phyloP scores from a whole-genome alignment of 305 asterid genomes.

The Fraxinus sp. region DNA sequence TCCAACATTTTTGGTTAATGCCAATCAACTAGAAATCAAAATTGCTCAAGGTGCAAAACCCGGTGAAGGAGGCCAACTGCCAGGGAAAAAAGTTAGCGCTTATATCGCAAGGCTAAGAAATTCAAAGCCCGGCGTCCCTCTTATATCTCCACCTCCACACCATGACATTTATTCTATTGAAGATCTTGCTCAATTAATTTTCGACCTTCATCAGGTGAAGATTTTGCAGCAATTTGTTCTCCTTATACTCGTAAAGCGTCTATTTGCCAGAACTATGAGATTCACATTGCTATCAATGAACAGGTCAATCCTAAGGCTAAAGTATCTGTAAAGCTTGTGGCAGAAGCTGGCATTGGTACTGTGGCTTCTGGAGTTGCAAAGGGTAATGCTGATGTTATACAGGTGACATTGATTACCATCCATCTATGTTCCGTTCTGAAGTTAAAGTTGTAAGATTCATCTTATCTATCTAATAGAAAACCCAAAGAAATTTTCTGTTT shows the following conservation, averaged over 20 bases:
- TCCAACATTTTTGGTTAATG: constrained; percentile 52
- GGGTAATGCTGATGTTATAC: constrained; percentile 60
- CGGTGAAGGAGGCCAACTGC: constrained; percentile 63
- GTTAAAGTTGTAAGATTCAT: neutral
- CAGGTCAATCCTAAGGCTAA: constrained; percentile 55
- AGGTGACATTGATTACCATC: constrained; percentile 28
- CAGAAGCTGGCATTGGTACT: constrained; percentile 60
- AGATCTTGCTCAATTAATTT: constrained; percentile 60
- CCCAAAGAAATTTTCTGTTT: neutral
- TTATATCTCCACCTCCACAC: constrained; percentile 63
- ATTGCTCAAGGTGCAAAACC: constrained; percentile 67
- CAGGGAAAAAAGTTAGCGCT: constrained; percentile 56
- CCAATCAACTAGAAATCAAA: constrained; percentile 53
- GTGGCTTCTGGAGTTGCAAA: constrained; percentile 64
- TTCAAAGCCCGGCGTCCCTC: constrained; percentile 59
- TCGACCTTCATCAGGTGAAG: constrained; percentile 54
- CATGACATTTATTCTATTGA: constrained; percentile 61
- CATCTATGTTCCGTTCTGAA: constrained; percentile 1
- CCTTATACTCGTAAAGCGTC: neutral
- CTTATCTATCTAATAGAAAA: neutral
- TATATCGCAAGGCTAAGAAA: constrained; percentile 52
- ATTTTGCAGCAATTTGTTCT: neutral
- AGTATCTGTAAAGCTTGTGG: constrained; percentile 58
- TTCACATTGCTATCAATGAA: constrained; percentile 11
- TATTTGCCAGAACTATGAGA: neutral